Evolutionary conservation across 371 early-diverging fungal genomes (phyloP), one percentile per base, ranked within the genome.

Genomic region (Apophysomyces elegans): DNA sequence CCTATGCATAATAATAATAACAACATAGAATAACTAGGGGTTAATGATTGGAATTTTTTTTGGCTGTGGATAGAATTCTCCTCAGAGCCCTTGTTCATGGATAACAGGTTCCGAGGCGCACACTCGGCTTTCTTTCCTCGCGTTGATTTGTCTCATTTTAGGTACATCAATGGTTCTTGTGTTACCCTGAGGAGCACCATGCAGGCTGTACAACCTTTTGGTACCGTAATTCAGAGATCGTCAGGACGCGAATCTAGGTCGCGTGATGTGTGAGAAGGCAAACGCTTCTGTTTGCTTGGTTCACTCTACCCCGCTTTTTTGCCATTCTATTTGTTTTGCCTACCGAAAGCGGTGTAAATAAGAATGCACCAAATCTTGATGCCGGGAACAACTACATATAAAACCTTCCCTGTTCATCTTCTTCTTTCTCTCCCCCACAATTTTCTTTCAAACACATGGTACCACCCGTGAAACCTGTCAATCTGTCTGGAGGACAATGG

Each of bases 401-500:
- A 50, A 21, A 59, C 26, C 16, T 39, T 13, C 35, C 4, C 39
- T 39, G 14, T n/a, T 58, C 39, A 18, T 38, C 59, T 8, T 39
- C 16, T 59, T 37, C 13, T 43, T 32, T 37, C 32, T 26, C 32
- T 43, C 26, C 39, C 36, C 36, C 26, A 7, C 43, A 18, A 35
- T 38, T 37, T 37, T 38, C 43, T 39, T 43, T 59, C 59, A 37
- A 39, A 38, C 26, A 37, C 38, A 59, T 59, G 38, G 12, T 5
- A 13, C 59, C 59, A 21, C 37, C 45, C 47, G 60, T 65, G 36
- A 59, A 59, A 44, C 65, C 65, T 18, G 43, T 65, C 47, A 59
- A 65, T 13, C 59, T 65, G 7, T 38, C 60, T 21, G 65, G 65
- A 54, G 65, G 65, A 36, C 65, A 65, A 65, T 65, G 65, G 65